Evolutionary conservation across 1,284 basidiomycete genomes (phyloP).

Genomic region (Sphagnurus paluster): DNA sequence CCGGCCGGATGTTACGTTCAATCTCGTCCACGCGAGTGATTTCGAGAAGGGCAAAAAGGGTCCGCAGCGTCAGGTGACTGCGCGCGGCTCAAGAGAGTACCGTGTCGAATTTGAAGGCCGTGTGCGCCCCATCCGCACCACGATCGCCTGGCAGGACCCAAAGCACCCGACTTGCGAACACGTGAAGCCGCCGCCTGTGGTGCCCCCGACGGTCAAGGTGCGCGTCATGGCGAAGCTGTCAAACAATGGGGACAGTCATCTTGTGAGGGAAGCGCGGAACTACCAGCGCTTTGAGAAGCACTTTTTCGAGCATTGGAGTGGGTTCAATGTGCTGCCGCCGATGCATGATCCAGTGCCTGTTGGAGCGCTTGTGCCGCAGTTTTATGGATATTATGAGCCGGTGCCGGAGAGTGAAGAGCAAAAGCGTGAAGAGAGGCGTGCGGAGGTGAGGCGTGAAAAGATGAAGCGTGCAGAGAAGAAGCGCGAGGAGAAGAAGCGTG

Average conservation of each 20-base stretch:
- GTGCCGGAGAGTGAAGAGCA: conserved; percentile 8
- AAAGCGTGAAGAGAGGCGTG: background rate
- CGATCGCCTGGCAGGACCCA: conserved; percentile 12
- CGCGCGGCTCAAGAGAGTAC: background rate
- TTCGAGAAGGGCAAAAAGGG: conserved; percentile 1
- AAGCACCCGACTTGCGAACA: conserved; percentile 11
- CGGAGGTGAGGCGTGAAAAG: background rate
- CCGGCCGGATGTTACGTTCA: background rate
- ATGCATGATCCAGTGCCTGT: conserved; percentile 43
- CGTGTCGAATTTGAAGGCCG: conserved; percentile 1
- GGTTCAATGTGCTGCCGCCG: conserved; percentile 42
- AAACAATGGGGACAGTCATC: conserved; percentile 26
- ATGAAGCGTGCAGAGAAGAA: no score
- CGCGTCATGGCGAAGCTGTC: conserved; percentile 33
- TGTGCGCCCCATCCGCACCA: conserved; percentile 15
- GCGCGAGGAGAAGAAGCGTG: no score
- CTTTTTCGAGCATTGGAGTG: conserved; percentile 47
- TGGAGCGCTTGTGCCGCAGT: conserved; percentile 49
- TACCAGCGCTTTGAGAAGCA: conserved; percentile 45
- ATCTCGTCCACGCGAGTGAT: conserved; percentile 1
- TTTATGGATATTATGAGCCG: conserved; percentile 52
- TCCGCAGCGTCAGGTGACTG: no score
- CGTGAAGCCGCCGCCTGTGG: conserved; percentile 10
- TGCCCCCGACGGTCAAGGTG: conserved; percentile 31
- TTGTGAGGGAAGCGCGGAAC: conserved; percentile 37